Percentiles rank a stretch among this genome's conserved stretches.
Evolutionary conservation across 2,329 filamentous ascomycete species (phyloP).

Genomic region (Colletotrichum gigasporum): DNA sequence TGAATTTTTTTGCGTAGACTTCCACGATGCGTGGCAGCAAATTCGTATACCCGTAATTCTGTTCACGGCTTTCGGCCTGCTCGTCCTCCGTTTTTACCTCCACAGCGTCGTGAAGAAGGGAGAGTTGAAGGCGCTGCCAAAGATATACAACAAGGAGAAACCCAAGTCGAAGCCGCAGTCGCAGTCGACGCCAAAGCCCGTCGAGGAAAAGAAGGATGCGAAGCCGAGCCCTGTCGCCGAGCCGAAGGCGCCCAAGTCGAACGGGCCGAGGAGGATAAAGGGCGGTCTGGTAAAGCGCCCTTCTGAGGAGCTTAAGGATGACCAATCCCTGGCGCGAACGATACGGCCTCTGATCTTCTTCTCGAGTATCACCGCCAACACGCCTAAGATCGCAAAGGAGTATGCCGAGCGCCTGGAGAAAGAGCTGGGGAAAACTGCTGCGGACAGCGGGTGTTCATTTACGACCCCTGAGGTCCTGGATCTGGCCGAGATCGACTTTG

Average conservation of each 20-base stretch:
- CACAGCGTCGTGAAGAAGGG: conserved; percentile 23
- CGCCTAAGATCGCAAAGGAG: conserved; percentile 75
- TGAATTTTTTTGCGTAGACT: conserved; percentile 6
- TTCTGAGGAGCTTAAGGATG: conserved; percentile 21
- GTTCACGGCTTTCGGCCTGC: conserved; percentile 21
- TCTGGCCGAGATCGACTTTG: conserved; percentile 86
- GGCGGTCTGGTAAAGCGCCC: conserved; percentile 44
- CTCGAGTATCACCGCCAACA: conserved; percentile 87
- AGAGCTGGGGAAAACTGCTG: conserved; percentile 60
- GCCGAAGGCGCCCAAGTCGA: conserved; percentile 43
- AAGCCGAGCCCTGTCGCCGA: conserved; percentile 31
- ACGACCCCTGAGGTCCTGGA: conserved; percentile 75
- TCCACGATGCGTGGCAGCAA: conserved; percentile 32
- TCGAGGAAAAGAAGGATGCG: conserved; percentile 24
- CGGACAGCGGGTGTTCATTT: conserved; percentile 49
- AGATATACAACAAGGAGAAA: conserved; percentile 18
- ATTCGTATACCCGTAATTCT: conserved; percentile 31
- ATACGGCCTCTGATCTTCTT: conserved; percentile 86
- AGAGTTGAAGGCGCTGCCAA: conserved; percentile 27
- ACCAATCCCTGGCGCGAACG: conserved; percentile 48
- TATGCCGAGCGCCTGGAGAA: conserved; percentile 66
- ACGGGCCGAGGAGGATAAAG: conserved; percentile 60
- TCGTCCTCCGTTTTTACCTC: conserved; percentile 31
- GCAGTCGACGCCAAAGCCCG: conserved; percentile 4
- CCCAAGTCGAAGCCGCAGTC: background rate